Evolutionary conservation across 768 basidiomycete species (phyloP), one percentile per base, ranked within the genome.

Genomic region (Crepidotus variabilis): DNA sequence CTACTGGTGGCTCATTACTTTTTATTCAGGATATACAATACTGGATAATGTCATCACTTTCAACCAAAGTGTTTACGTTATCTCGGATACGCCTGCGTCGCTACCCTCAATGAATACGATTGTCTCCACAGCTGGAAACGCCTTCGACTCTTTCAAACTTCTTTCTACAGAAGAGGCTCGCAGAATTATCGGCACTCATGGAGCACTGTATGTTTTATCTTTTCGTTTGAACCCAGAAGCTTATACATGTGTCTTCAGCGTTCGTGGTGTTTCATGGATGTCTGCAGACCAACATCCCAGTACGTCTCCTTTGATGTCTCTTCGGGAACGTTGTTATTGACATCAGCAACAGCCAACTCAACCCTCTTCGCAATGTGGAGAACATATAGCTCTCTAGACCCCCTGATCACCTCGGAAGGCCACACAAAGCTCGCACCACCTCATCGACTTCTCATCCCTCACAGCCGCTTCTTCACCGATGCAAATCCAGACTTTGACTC

Each of bases 21-120:
- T 24, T 28, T 6, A 46, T 23, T 47, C n/a, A 94, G 94, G 94
- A 2, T 91, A 86, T 72, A 92, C 90, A 0, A 81, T 94, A 46
- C 74, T 95, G 55, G 90, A 94, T 63, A 88, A 91, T 58, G 78
- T 92, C n/a, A 82, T 88, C 63, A 70, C 89, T n/a, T 75, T 80
- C 62, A 85, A 88, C 60, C 85, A 85, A 9, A 83, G 84, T 2
- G 79, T 92, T 58, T 91, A 84, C 68, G 69, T 95, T 57, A 85
- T 95, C 34, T 82, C 86, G 3, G 86, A 93, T 66, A 75, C 85
- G 57, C 77, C 78, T 5, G 68, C 76, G 1, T 71, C 74, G n/a
- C 79, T 92, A 50, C 94, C 92, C 0, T 56, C 78, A 1, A 66
- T 86, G 32, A 67, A 68, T 4, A 69, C 75, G 1, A 86, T 90